A percentile compares a stretch with the other conserved stretches of the same genome.
Evolutionary conservation across 768 basidiomycete species (phyloP).

Genomic region (Mycena chlorophos): DNA sequence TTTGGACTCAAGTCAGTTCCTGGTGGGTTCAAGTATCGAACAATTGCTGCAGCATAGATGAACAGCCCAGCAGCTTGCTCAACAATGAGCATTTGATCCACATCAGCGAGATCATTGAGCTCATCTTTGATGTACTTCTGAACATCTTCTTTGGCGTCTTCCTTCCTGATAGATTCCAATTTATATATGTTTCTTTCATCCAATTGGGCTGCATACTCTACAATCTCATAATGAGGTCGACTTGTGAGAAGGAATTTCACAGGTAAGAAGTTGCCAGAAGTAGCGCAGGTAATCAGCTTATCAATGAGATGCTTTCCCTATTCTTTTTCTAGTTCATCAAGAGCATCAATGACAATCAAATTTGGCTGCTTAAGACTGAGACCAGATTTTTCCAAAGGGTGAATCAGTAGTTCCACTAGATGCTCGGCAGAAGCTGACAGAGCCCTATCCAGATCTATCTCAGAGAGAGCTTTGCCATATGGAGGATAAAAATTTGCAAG

Average conservation of each 20-base stretch:
- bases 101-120: not conserved
- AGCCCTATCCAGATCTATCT: not conserved
- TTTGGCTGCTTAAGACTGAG: conserved; percentile 8
- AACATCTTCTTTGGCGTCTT: too few relatives aligned
- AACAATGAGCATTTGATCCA: not conserved
- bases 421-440: not conserved
- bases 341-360: conserved; percentile 30
- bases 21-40: conserved; percentile 1
- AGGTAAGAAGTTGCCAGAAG: not conserved
- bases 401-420: not conserved
- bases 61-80: conserved; percentile 2
- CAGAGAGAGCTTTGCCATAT: not conserved
- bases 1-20: not conserved
- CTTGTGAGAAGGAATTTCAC: conserved; percentile 10
- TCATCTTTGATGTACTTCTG: too few relatives aligned
- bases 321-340: conserved; percentile 25
- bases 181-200: too few relatives aligned
- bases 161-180: too few relatives aligned
- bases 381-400: conserved; percentile 5
- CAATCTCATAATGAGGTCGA: conserved; percentile 2
- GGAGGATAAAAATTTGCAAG: too few relatives aligned
- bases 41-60: conserved; percentile 4
- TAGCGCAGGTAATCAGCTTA: not conserved
- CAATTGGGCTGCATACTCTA: not conserved
- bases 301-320: not conserved